Base-by-base conservation (phyloP, 805 yeast genomes). In the Metschnikowia proteae region DNA sequence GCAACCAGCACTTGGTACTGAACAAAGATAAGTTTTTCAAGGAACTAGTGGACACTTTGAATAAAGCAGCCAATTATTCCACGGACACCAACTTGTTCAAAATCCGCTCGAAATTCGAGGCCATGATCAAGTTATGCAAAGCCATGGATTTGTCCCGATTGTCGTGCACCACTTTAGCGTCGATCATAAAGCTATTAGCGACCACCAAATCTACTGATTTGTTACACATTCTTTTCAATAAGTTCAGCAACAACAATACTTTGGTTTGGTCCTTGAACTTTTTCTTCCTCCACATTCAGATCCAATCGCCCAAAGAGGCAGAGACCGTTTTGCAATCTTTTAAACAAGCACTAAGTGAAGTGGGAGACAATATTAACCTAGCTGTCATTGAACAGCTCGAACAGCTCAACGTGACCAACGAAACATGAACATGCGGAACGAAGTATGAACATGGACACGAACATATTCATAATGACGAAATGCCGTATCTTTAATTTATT, bases 251-350 rank as follows among this genome's bases (percentile, higher is more conserved):
- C 25, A 49, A 46, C 29, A 47, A 51, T 22, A 37, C 48, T 4
- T 46, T 60, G 17, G 39, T 63, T 8, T 51, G 56, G 11, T 43
- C 62, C 6, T 31, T 70, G 27, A 67, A 65, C 50, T 67, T 67
- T 41, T 68, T 66, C 45, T 66, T 67, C 44, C 50, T 71, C 52
- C 65, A 66, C 45, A 58, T 65, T 6, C 46, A 52, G 23, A 36
- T 69, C 26, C 34, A 34, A 33, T 54, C 56, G 9, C 11, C 43
- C 1, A 47, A 46, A 7, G 70, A 67, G 23, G 60, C 61, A 26
- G 26, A 41, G 6, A 46, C 47, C 10, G 37, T 69, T 3, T 56
- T 71, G 43, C 45, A 54, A 8, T 47, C 48, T 27, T 60, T 70
- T 42, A 57, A 61, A 40, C 25, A 47, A 11, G 59, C 67, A 10